phyloP scores from a whole-genome alignment of 371 early-diverging fungal species.

The Mucor mucedo region DNA sequence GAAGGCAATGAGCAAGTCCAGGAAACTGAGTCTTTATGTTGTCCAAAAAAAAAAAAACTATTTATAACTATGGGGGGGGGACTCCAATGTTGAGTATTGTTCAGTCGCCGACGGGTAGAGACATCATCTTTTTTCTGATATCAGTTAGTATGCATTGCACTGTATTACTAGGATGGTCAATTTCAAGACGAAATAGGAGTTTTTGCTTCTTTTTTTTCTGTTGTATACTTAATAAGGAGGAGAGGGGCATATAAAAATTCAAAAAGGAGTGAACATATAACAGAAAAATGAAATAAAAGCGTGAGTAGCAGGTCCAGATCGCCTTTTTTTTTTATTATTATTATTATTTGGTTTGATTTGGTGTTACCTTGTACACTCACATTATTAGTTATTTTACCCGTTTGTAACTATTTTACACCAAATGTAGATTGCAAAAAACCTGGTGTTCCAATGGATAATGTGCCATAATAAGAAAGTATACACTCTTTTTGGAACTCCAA shows the following conservation, averaged over 20 bases:
- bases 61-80: neutral
- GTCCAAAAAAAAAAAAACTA: neutral
- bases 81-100: neutral
- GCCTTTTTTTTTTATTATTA: neutral
- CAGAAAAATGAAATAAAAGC: neutral
- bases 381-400: slow-evolving; percentile 4
- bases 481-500: slow-evolving; percentile 4
- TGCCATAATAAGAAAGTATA: slow-evolving; percentile 2
- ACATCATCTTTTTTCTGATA: neutral
- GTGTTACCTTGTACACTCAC: neutral
- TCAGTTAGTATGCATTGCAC: neutral
- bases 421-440: slow-evolving; percentile 1
- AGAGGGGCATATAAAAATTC: neutral
- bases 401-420: slow-evolving; percentile 1
- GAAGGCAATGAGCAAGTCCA: neutral
- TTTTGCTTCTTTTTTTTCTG: neutral
- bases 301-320: neutral
- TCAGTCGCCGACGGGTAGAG: slow-evolving; percentile 1
- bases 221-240: slow-evolving; percentile 1
- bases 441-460: slow-evolving; percentile 3
- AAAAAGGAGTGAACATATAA: neutral
- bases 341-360: neutral
- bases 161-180: neutral
- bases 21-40: neutral
- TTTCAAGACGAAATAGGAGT: neutral